Percentiles rank a stretch among this genome's conserved stretches.
Conservation (phyloP, 2,329 filamentous ascomycete species). For the Pseudocercospora macadamiae region DNA sequence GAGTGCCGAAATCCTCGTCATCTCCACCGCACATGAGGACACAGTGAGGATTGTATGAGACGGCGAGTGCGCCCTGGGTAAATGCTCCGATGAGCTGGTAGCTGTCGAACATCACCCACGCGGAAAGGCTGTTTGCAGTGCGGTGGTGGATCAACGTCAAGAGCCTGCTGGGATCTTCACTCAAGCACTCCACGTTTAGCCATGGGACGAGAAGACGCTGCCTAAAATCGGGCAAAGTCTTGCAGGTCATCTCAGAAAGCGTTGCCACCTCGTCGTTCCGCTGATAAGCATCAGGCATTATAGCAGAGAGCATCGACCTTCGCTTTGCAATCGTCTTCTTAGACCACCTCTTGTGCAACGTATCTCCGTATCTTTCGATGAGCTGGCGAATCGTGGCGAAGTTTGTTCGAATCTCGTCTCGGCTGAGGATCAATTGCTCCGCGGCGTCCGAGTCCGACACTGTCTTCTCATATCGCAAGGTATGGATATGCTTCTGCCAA, state of each 20-base stretch:
- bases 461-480: neutral
- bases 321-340: slow-evolving; percentile 11
- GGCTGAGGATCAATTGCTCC: neutral
- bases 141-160: slow-evolving; percentile 22
- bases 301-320: slow-evolving; percentile 3
- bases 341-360: slow-evolving; percentile 12
- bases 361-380: slow-evolving; percentile 10
- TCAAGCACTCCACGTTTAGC: slow-evolving; percentile 21
- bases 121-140: neutral
- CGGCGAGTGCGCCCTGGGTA: neutral
- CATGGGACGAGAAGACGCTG: slow-evolving; percentile 17
- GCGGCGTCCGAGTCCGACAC: slow-evolving; percentile 5
- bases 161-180: slow-evolving; percentile 18
- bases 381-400: neutral
- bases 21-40: slow-evolving; percentile 17
- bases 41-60: slow-evolving; percentile 19
- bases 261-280: neutral
- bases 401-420: neutral
- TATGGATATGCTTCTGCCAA: slow-evolving; percentile 5
- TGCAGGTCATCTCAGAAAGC: neutral
- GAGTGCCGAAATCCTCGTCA: slow-evolving; percentile 6
- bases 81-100: slow-evolving; percentile 7
- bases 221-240: slow-evolving; percentile 4
- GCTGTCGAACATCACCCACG: slow-evolving; percentile 21
- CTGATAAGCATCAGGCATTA: slow-evolving; percentile 11